phyloP scores from a whole-genome alignment of 306 rosid species.

The Quercus gilva region DNA sequence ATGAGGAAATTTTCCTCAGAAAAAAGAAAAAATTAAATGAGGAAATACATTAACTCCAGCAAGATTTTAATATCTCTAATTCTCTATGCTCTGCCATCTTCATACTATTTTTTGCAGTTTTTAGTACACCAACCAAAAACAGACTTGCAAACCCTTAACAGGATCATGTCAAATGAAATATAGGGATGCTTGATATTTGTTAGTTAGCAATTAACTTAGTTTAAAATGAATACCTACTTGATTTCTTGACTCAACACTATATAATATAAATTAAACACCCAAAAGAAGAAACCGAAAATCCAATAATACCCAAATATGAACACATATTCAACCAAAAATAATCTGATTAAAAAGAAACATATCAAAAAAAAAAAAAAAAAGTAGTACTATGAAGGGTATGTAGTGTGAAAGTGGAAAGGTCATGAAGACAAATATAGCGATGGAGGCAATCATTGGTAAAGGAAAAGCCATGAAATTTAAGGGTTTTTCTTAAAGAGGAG shows the following conservation, averaged over 20 bases:
- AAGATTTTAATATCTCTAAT: background rate
- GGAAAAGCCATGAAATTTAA: too few species aligned
- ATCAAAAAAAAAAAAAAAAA: slow-evolving; percentile 17
- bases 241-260: background rate
- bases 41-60: background rate
- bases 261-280: too few species aligned
- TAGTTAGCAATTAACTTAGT: background rate
- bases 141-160: background rate
- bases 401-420: slow-evolving; percentile 43
- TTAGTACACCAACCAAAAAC: too few species aligned
- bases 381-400: slow-evolving; percentile 67
- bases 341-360: background rate
- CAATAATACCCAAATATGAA: too few species aligned
- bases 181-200: background rate
- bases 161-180: background rate
- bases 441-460: slow-evolving; percentile 3
- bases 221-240: background rate
- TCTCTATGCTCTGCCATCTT: background rate
- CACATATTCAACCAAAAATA: too few species aligned
- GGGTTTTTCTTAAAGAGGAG: too few species aligned
- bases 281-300: too few species aligned
- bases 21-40: background rate
- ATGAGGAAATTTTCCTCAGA: too few species aligned
- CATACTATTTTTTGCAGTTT: background rate
- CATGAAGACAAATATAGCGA: slow-evolving; percentile 17